Evolutionary conservation across 2,329 filamentous ascomycete species (phyloP), one percentile per base, ranked within the genome.

Genomic region (Alternaria sp.): DNA sequence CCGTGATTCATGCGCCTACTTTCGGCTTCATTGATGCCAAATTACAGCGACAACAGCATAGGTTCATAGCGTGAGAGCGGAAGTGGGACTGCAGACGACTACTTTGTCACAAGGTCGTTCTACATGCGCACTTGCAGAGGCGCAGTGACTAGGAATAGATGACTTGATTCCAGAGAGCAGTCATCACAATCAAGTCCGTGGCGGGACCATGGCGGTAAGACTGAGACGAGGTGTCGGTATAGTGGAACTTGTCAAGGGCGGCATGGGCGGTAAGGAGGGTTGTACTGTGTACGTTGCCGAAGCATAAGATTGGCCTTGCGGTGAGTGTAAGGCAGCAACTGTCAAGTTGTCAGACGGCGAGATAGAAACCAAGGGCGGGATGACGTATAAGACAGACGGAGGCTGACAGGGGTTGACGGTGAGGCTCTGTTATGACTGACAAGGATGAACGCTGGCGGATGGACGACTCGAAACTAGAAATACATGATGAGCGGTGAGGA

Each of bases 401-500:
- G 10, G 36, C 36, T 40, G 36, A 40, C 34, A n/a, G n/a, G 38
- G 18, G 18, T 2, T 41, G 14, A 49, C 30, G 46, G 18, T 25
- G 30, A 49, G 46, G 30, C 30, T 50, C 32, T 50, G 46, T 27
- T 3, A 1, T 38, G 8, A 49, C 46, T 36, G 8, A 50, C 46
- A 50, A 38, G 20, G 46, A 50, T 50, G 4, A 36, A 38, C 46
- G 20, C 46, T 50, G 46, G 43, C 43, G 8, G 40, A 45, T 8
- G 9, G 32, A 50, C 20, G 11, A 4, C 30, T 25, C 4, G 20
- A 22, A n/a, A 50, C 30, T 38, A 36, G 41, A 51, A 60, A 22
- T 18, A 59, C 57, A 40, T 45, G 57, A 56, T 54, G 32, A 50
- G 38, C 49, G 40, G 46, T 50, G 46, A 22, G 9, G 3, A 27